phyloP scores from a whole-genome alignment of 1,284 basidiomycete genomes.

The Apiotrichum veenhuisii region DNA sequence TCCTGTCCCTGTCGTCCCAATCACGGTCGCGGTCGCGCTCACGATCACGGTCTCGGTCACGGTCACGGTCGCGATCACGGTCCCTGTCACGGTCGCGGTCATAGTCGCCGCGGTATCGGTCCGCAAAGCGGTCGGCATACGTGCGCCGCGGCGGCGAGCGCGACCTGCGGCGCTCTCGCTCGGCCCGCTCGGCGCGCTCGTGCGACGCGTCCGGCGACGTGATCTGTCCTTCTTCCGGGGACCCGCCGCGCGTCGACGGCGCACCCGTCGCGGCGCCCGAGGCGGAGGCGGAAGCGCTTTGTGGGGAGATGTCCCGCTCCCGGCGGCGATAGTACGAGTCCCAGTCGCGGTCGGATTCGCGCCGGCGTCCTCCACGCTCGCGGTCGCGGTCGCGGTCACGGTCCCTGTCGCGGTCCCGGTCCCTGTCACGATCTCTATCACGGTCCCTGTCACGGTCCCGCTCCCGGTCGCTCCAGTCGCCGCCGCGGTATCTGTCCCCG shows the following conservation, averaged over 20 bases:
- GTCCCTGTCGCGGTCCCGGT: constrained; percentile 10
- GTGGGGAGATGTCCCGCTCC: constrained; percentile 12
- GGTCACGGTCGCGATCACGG: constrained; percentile 3
- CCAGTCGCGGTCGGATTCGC: constrained; percentile 17
- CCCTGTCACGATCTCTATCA: constrained; percentile 8
- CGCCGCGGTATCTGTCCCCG: constrained; percentile 18
- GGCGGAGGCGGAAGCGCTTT: background rate
- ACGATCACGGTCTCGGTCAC: background rate
- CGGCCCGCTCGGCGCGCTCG: background rate
- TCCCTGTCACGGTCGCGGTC: constrained; percentile 5
- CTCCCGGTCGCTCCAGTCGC: constrained; percentile 12
- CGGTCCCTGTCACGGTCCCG: constrained; percentile 10
- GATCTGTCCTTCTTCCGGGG: constrained; percentile 45
- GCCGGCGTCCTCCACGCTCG: background rate
- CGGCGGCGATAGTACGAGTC: constrained; percentile 22
- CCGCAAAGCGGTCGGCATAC: constrained; percentile 8
- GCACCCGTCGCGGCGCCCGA: constrained; percentile 7
- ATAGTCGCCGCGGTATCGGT: constrained; percentile 10
- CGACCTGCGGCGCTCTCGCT: constrained; percentile 2
- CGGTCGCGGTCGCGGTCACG: constrained; percentile 9
- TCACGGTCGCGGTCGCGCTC: constrained; percentile 4
- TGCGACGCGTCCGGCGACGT: constrained; percentile 21
- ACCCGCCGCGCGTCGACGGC: constrained; percentile 18
- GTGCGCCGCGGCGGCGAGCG: constrained; percentile 3
- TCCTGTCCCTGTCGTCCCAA: constrained; percentile 6